These are phyloP conservation scores for Conticribra guillardii DNA, from an alignment of 108 stramenopile species.

Conservation along the genomic window DNA sequence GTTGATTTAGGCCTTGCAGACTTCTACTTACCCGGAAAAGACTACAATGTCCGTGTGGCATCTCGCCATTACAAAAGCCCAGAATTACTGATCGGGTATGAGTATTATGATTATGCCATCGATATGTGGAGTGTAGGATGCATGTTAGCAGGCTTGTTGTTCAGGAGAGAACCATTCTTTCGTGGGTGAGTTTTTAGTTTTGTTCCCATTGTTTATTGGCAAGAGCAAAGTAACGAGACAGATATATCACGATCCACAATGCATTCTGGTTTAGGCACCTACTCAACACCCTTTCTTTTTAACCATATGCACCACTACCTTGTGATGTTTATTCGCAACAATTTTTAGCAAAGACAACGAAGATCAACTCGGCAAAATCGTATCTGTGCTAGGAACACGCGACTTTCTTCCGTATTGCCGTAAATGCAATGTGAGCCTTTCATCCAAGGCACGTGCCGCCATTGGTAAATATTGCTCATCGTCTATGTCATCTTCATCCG, in stretches of 20 bases:
- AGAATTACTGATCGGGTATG: slow-evolving; percentile 84
- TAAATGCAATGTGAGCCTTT: slow-evolving; percentile 53
- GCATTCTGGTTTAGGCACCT: too few species aligned
- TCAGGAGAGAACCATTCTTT: slow-evolving; percentile 84
- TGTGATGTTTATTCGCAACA: too few species aligned
- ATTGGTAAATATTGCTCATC: slow-evolving; percentile 45
- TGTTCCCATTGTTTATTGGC: neutral
- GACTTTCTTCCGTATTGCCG: slow-evolving; percentile 69
- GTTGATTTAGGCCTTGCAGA: slow-evolving; percentile 94
- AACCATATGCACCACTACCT: too few species aligned
- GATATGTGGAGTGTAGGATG: slow-evolving; percentile 91
- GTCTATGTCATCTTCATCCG: slow-evolving; percentile 18
- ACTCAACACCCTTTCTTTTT: too few species aligned
- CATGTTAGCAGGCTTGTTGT: slow-evolving; percentile 79
- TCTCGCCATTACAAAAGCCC: slow-evolving; percentile 93
- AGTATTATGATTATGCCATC: slow-evolving; percentile 80
- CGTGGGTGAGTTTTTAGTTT: slow-evolving; percentile 37
- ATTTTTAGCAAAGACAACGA: slow-evolving; percentile 62
- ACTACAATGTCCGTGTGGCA: slow-evolving; percentile 91
- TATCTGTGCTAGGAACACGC: slow-evolving; percentile 71
- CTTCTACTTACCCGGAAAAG: slow-evolving; percentile 85
- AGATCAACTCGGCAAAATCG: slow-evolving; percentile 83
- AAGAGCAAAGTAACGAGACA: too few species aligned
- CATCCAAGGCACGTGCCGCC: slow-evolving; percentile 39
- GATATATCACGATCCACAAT: too few species aligned